Percentiles rank a stretch among this genome's conserved stretches.
Conservation (phyloP, 1,284 basidiomycete species). For the Chalciporus sp. region DNA sequence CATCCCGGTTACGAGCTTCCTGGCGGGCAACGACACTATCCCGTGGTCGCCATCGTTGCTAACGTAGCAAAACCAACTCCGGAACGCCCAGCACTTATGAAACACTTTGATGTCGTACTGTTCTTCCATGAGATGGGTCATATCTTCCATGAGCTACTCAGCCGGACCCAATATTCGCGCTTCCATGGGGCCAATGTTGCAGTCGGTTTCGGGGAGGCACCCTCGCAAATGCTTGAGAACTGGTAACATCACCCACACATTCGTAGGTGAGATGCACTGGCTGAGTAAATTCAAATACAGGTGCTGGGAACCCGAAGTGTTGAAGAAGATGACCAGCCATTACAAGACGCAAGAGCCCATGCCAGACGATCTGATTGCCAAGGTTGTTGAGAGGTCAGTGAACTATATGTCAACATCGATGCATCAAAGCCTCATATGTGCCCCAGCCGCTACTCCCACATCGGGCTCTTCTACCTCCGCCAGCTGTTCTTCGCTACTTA, state of each 20-base stretch:
- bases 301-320: conserved; percentile 78
- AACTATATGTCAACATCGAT: neutral
- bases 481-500: conserved; percentile 79
- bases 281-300: conserved; percentile 27
- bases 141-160: conserved; percentile 82
- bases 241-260: conserved; percentile 49
- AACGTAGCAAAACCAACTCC: conserved; percentile 82
- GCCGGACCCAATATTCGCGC: conserved; percentile 67
- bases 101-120: conserved; percentile 77
- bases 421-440: neutral
- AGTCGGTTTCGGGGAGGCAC: conserved; percentile 83
- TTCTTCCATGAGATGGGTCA: conserved; percentile 84
- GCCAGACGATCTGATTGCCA: conserved; percentile 65
- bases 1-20: conserved; percentile 56
- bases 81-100: conserved; percentile 79
- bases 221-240: conserved; percentile 88
- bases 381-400: conserved; percentile 70
- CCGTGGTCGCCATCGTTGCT: conserved; percentile 78
- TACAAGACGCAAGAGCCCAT: conserved; percentile 72
- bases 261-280: neutral
- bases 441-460: conserved; percentile 71
- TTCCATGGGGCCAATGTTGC: conserved; percentile 83
- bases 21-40: conserved; percentile 67
- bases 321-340: conserved; percentile 69
- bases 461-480: conserved; percentile 76